Base-by-base conservation (phyloP, 169 alveolate genomes). In the Besnoitia besnoiti region DNA sequence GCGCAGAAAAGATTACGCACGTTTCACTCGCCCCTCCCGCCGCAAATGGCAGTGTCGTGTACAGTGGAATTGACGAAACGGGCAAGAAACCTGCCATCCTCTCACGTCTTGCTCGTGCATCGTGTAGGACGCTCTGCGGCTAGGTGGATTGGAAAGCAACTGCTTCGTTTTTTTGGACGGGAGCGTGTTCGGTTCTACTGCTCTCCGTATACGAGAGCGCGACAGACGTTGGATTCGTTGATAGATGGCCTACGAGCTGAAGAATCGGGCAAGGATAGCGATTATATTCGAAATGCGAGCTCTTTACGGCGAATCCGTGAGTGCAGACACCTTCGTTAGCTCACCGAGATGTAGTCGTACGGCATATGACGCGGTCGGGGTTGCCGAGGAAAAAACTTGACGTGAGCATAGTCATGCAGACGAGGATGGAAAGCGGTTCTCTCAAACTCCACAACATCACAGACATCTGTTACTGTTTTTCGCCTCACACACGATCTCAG, bases 141-240 rank as follows among this genome's bases (percentile, higher is more conserved):
- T 55, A 55, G 73, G 33, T 33, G 16, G 10, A 12, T 55, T 24
- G 73, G 73, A 55, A 33, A 55, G 30, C 73, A 55, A 33, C 27
- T 55, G 73, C 27, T 55, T 55, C 73, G 73, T 55, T 24, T 55
- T 27, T 12, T 55, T 39, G 46, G 46, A 37, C 40, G 5, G 10
- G 46, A n/a, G 33, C 80, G 40, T 19, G 24, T 67, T 24, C 80
- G 80, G 40, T 67, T 67, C 46, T 67, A 67, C 46, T 67, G 80
- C 80, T 67, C 80, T 67, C 80, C 80, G 44, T 67, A 67, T 44
- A 35, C 14, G 80, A 67, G 80, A 37, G 33, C 80, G 46, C 24
- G 21, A 67, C 47, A 67, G 33, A 37, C 80, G 27, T 37, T 67
- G 40, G 46, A 24, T n/a, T 7, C 46, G 24, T 33, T 67, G 46